phyloP scores from a whole-genome alignment of 345 rosid genomes.

The Eucalyptus cloeziana region DNA sequence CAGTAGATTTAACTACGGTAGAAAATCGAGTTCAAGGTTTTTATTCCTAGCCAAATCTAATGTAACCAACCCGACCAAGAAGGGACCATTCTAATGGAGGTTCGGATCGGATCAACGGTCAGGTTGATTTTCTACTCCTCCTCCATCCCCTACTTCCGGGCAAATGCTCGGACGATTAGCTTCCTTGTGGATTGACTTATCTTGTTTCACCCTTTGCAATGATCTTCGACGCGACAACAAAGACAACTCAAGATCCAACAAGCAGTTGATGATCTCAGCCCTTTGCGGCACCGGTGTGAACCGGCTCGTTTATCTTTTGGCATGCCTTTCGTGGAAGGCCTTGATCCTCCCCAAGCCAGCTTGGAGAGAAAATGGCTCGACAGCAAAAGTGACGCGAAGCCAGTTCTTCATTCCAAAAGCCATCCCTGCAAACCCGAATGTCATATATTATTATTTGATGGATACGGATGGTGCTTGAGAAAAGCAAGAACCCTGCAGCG shows the following conservation, averaged over 20 bases:
- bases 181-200: not conserved
- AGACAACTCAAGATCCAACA: not conserved
- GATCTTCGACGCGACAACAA: not conserved
- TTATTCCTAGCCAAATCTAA: not conserved
- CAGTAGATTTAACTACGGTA: too few species aligned
- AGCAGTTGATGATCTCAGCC: not conserved
- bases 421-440: conserved; percentile 24
- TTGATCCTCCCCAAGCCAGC: conserved; percentile 58
- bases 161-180: not conserved
- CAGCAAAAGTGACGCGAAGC: conserved; percentile 52
- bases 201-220: not conserved
- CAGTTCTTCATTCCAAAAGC: conserved; percentile 58
- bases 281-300: not conserved
- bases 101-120: not conserved
- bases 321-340: conserved; percentile 46
- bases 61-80: not conserved
- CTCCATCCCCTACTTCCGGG: not conserved
- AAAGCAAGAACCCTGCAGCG: not conserved
- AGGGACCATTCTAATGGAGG: not conserved
- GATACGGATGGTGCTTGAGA: not conserved
- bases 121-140: not conserved
- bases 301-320: conserved; percentile 12
- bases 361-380: conserved; percentile 49
- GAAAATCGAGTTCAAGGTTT: not conserved
- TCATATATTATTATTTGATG: not conserved